Evolutionary conservation across 2,329 filamentous ascomycete species (phyloP).

Genomic region (Fusarium sp.): DNA sequence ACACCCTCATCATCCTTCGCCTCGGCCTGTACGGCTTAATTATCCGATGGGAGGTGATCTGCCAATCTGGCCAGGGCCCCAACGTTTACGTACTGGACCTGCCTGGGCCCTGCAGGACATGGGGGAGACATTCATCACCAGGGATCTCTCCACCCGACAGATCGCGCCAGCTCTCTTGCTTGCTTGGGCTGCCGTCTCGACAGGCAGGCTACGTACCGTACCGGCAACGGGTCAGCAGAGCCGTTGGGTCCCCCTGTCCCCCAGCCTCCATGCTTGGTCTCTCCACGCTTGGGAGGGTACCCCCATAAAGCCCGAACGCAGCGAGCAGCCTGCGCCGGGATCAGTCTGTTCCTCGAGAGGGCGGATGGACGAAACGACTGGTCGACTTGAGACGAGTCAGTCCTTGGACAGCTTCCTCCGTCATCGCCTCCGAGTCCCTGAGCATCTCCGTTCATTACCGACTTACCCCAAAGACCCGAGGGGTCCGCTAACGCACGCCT

Average conservation of each 20-base stretch:
- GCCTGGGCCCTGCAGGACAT: constrained; percentile 39
- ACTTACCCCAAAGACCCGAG: neutral
- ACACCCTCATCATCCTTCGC: constrained; percentile 1
- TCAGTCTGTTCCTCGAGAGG: neutral
- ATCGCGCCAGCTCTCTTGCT: constrained; percentile 41
- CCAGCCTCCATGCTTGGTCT: constrained; percentile 20
- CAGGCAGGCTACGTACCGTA: constrained; percentile 21
- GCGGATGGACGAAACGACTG: neutral
- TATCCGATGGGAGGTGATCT: constrained; percentile 19
- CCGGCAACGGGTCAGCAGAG: neutral
- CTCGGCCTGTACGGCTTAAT: constrained; percentile 6
- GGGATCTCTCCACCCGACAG: constrained; percentile 44
- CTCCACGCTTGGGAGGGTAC: neutral
- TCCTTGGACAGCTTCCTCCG: neutral
- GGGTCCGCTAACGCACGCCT: constrained; percentile 20
- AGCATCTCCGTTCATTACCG: constrained; percentile 14
- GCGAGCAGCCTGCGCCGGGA: neutral
- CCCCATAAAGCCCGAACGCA: neutral
- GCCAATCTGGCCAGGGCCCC: constrained; percentile 19
- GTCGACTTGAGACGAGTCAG: neutral
- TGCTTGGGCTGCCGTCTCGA: constrained; percentile 24
- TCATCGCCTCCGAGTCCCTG: neutral
- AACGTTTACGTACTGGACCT: constrained; percentile 25
- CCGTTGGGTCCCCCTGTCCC: constrained; percentile 15
- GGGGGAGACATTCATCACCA: constrained; percentile 29